Evolutionary conservation across 164 flowering plant genomes (phyloP).

Genomic region (Malania oleifera): DNA sequence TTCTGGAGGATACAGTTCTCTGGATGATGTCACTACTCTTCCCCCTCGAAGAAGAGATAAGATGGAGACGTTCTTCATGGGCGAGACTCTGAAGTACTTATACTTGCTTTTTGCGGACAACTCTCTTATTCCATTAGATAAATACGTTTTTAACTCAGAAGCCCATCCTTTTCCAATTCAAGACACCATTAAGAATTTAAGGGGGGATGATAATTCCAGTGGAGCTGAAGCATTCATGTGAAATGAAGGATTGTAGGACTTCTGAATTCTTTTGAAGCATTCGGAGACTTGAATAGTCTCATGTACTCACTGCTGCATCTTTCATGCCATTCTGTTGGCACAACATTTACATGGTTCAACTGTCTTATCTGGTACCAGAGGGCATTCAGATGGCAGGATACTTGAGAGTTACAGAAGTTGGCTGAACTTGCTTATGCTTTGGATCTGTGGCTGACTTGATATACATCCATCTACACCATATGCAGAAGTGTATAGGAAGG

Average conservation of each 20-base stretch:
- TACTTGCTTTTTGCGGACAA: constrained; percentile 75
- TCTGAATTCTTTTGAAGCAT: not conserved
- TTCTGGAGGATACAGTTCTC: constrained; percentile 84
- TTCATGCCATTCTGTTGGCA: constrained; percentile 1
- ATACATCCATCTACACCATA: not conserved
- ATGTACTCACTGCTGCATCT: not conserved
- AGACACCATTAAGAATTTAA: constrained; percentile 7
- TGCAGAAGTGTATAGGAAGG: not conserved
- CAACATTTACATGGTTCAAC: not conserved
- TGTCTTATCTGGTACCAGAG: not conserved
- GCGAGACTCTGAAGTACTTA: constrained; percentile 87
- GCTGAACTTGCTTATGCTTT: constrained; percentile 6
- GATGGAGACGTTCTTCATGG: constrained; percentile 97
- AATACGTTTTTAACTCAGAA: constrained; percentile 89
- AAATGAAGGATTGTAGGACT: not conserved
- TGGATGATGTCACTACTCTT: constrained; percentile 76
- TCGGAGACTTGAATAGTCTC: not conserved
- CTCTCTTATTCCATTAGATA: constrained; percentile 67
- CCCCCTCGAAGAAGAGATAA: constrained; percentile 90
- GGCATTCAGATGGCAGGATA: not conserved
- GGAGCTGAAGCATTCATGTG: constrained; percentile 1
- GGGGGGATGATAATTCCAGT: constrained; percentile 4
- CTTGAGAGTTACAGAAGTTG: not conserved
- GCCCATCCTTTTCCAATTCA: constrained; percentile 86
- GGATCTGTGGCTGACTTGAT: not conserved